Base-by-base conservation (phyloP, 345 rosid species). In the Barbarea vulgaris region DNA sequence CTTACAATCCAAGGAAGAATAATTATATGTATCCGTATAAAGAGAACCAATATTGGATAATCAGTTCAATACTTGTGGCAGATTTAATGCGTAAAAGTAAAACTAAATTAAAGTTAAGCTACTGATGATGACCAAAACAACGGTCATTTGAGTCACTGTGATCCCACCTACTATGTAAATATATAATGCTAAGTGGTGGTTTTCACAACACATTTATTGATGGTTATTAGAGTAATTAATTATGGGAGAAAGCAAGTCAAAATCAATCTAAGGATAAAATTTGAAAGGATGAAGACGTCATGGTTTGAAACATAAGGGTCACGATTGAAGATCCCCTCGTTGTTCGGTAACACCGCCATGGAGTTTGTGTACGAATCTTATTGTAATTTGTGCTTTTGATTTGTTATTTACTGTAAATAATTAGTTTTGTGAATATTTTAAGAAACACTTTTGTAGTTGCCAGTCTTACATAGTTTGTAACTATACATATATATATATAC, bases 251-350 rank as follows among this genome's bases (percentile, higher is more conserved):
- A 47, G 1, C 41, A 70, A 64, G 71, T 69, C 61, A 63, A 44
- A 77, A 55, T 22, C 6, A 64, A 55, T 15, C 33, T 62, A 24
- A 70, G 72, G 76, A 77, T 64, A 77, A 65, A 77, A 56, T 44
- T 64, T 64, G 72, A 77, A 64, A 70, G 59, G 47, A 70, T 28
- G 11, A 50, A 77, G 72, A 55, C 76, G 76, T 70, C 76, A 70
- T 64, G 33, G 51, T 77, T 63, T 64, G 67, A 70, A 77, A 77
- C 76, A 77, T 56, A 21, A 77, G 70, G 50, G 80, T 69, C 80
- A 69, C 75, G 64, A 48, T 77, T 77, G 76, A 70, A 55, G 76
- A 77, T 77, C 80, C 80, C 80, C 80, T 77, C 75, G 76, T 70
- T 70, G 67, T 77, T 77, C 33, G 81, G 55, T 65, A 77, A 56